A percentile compares a stretch with the other conserved stretches of the same genome.
These are phyloP conservation scores for Brettanomyces sp. DNA, from an alignment of 805 yeast species.

Conservation along the genomic window DNA sequence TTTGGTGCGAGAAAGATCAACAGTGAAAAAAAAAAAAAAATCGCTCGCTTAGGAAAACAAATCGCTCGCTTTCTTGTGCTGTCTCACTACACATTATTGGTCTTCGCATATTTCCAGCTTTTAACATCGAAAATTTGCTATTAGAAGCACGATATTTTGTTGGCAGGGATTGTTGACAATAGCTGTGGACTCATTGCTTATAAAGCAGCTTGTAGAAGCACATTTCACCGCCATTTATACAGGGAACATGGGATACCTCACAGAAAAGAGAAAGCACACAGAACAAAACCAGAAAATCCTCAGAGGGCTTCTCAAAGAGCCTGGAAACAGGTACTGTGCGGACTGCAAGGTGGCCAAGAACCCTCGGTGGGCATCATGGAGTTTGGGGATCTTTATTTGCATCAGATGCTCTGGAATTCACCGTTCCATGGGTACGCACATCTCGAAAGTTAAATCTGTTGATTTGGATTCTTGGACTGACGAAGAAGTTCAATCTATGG, in stretches of 20 bases:
- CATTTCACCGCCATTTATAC: too few relatives aligned
- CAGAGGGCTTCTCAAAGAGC: constrained; percentile 66
- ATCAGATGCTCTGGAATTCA: constrained; percentile 95
- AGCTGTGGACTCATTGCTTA: too few relatives aligned
- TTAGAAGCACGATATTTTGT: too few relatives aligned
- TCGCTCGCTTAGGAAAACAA: too few relatives aligned
- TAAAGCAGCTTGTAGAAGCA: too few relatives aligned
- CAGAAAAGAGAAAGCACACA: constrained; percentile 4
- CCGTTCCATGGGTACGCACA: constrained; percentile 91
- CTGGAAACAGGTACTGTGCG: constrained; percentile 71
- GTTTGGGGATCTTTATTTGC: constrained; percentile 84
- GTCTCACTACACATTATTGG: too few relatives aligned
- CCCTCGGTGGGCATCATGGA: constrained; percentile 99
- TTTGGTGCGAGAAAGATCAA: too few relatives aligned
- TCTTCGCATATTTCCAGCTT: too few relatives aligned
- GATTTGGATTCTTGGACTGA: constrained; percentile 97
- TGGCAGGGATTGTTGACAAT: too few relatives aligned
- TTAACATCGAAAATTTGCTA: too few relatives aligned
- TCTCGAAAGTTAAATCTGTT: constrained; percentile 84
- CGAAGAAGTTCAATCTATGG: constrained; percentile 75
- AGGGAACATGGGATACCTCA: background rate
- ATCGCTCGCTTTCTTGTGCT: too few relatives aligned
- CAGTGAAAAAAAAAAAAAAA: too few relatives aligned
- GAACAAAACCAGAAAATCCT: constrained; percentile 63
- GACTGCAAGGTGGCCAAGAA: constrained; percentile 82